These are phyloP conservation scores for Venturia carpophila DNA, from an alignment of 2,329 filamentous ascomycete genomes.

Conservation along the genomic window DNA sequence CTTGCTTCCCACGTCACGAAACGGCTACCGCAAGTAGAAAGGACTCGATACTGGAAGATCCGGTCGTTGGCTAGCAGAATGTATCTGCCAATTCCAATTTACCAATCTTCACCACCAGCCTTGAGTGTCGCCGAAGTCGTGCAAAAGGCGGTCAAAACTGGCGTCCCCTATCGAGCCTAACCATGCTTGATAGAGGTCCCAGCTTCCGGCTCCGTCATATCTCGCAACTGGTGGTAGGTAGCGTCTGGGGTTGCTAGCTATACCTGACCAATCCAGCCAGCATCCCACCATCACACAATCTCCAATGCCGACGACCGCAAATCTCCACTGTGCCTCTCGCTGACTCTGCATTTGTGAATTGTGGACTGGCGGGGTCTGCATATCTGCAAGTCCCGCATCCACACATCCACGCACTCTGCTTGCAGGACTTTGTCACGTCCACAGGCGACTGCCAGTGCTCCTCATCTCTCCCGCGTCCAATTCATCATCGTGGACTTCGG, in stretches of 20 bases:
- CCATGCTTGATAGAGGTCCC: not conserved
- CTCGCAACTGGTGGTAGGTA: not conserved
- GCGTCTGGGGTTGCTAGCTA: not conserved
- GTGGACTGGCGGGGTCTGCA: constrained; percentile 5
- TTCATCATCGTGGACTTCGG: not conserved
- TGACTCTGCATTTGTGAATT: not conserved
- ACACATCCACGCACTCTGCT: too few relatives aligned
- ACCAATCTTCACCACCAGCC: not conserved
- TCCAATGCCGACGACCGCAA: not conserved
- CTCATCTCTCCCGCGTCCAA: not conserved
- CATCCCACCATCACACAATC: not conserved
- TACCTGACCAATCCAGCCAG: not conserved
- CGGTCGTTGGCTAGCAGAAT: too few relatives aligned
- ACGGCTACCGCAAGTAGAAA: not conserved
- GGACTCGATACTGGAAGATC: not conserved
- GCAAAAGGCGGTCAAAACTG: not conserved
- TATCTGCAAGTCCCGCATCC: not conserved
- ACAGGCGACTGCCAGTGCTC: not conserved
- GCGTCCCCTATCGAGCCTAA: not conserved
- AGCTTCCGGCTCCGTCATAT: constrained; percentile 2
- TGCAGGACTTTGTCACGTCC: not conserved
- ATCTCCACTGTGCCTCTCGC: not conserved
- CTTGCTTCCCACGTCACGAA: not conserved
- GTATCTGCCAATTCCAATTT: too few relatives aligned
- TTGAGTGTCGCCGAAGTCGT: not conserved